Evolutionary conservation across 176 grass and related monocot genomes (phyloP), one percentile per base, ranked within the genome.

Genomic region (Phyllostachys edulis): DNA sequence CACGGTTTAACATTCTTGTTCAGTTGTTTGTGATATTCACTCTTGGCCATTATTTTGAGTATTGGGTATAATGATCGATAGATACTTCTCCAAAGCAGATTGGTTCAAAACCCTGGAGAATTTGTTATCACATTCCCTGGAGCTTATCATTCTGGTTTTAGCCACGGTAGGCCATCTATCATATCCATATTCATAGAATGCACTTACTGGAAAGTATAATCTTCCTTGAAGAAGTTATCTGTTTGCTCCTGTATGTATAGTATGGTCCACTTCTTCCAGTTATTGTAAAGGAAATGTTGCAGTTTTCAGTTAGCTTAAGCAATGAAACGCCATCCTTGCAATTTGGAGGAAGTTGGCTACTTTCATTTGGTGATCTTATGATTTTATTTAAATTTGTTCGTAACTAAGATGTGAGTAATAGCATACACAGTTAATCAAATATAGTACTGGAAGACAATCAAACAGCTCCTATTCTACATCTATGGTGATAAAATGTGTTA

Each of bases 111-210:
- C 84, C 86, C 91, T 90, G 96, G 96, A 87, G 96, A 99, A 46
- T 99, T 99, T 91, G 89, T 99, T 81, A 94, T 99, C 74, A 99
- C 96, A 18, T 96, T 99, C 71, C 96, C 96, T 87, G 96, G 96
- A 88, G 93, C 96, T 85, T 99, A 99, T 92, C 96, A 99, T 89
- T 92, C 91, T 80, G 96, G 96, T 69, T 99, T 99, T 86, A 99
- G 93, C 86, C 96, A 96, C 63, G 96, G 93, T 99, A 94, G 71
- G 73, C 26, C 67, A 82, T 81, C 80, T 73, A 40, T 80, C 76
- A 88, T 80, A 39, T 65, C 79, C 69, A 63, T 85, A 75, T 82
- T 80, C 17, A 74, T 82, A 67, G 67, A 74, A 17, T 76, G 9
- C 1, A 51, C 49, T 66, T 66, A 55, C 26, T 61, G 9, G 32